These are phyloP conservation scores for Clohesyomyces aquaticus DNA, from an alignment of 495 filamentous ascomycete species.

Conservation along the genomic window DNA sequence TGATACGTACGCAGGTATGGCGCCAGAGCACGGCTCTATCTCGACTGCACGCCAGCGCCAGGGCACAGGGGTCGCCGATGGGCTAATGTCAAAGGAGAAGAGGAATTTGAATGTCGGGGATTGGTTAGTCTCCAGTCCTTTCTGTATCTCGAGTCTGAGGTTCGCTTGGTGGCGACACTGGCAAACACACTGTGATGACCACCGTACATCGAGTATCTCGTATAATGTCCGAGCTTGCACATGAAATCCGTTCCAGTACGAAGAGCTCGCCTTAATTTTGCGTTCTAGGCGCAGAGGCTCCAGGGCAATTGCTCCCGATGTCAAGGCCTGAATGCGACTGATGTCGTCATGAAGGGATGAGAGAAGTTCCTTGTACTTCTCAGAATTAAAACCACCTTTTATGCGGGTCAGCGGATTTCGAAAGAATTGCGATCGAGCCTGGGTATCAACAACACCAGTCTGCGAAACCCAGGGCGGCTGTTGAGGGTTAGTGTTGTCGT, in stretches of 20 bases:
- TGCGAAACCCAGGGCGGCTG: constrained; percentile 9
- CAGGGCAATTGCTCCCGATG: constrained; percentile 20
- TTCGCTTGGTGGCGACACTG: constrained; percentile 36
- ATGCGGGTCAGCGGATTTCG: constrained; percentile 36
- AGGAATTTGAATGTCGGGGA: constrained; percentile 32
- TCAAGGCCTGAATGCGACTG: constrained; percentile 2
- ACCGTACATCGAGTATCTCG: constrained; percentile 30
- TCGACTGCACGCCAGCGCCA: not conserved
- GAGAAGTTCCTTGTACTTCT: constrained; percentile 17
- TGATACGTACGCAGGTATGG: not conserved
- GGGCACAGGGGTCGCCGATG: not conserved
- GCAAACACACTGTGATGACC: constrained; percentile 35
- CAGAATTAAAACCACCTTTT: constrained; percentile 22
- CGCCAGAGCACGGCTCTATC: not conserved
- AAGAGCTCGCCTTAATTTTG: constrained; percentile 8
- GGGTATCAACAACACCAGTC: constrained; percentile 1
- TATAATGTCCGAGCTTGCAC: constrained; percentile 36
- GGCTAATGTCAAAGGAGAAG: constrained; percentile 30
- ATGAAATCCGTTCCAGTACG: constrained; percentile 32
- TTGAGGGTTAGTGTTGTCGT: constrained; percentile 17
- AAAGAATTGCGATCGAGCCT: constrained; percentile 7
- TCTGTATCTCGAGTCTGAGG: constrained; percentile 39
- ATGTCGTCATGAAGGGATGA: constrained; percentile 8
- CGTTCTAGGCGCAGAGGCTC: constrained; percentile 11
- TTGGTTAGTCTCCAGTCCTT: not conserved